phyloP scores from a whole-genome alignment of 1,139 yeast genomes.

The Candida pseudoviswanathii region DNA sequence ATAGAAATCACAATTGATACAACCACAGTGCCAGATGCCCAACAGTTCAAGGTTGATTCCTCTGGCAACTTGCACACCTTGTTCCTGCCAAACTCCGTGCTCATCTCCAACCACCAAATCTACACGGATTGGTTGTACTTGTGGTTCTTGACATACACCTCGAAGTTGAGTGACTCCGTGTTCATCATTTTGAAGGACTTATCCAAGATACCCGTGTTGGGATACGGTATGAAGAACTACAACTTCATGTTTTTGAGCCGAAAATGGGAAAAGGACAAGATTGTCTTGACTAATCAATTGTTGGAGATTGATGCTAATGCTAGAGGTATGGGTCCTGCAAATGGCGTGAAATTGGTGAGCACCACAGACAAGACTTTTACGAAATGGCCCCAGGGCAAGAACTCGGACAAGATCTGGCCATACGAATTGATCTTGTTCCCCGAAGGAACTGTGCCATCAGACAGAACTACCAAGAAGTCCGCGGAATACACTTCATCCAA shows the following conservation, averaged over 20 bases:
- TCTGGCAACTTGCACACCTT: conserved; percentile 31
- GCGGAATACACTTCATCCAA: conserved; percentile 56
- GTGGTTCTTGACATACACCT: conserved; percentile 85
- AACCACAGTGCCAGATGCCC: conserved; percentile 19
- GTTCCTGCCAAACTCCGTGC: conserved; percentile 55
- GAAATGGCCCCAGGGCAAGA: conserved; percentile 42
- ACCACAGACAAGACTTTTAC: conserved; percentile 23
- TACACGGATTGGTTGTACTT: conserved; percentile 93
- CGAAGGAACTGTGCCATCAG: conserved; percentile 89
- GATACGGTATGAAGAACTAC: conserved; percentile 84
- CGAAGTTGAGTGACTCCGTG: conserved; percentile 62
- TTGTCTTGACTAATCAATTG: conserved; percentile 57
- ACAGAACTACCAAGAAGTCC: conserved; percentile 61
- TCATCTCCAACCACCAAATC: conserved; percentile 87
- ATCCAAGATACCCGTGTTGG: conserved; percentile 72
- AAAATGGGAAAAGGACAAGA: conserved; percentile 80
- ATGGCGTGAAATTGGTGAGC: conserved; percentile 42
- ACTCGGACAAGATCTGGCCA: conserved; percentile 38
- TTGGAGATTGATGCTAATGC: conserved; percentile 56
- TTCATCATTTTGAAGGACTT: conserved; percentile 82
- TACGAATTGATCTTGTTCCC: conserved; percentile 76
- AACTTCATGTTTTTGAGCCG: conserved; percentile 80
- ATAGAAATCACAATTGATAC: conserved; percentile 46
- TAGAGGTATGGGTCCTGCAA: conserved; percentile 53
- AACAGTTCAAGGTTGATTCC: conserved; percentile 21